Evolutionary conservation across 768 basidiomycete species (phyloP), one percentile per base, ranked within the genome.

Genomic region (Panaeolus papilionaceus): DNA sequence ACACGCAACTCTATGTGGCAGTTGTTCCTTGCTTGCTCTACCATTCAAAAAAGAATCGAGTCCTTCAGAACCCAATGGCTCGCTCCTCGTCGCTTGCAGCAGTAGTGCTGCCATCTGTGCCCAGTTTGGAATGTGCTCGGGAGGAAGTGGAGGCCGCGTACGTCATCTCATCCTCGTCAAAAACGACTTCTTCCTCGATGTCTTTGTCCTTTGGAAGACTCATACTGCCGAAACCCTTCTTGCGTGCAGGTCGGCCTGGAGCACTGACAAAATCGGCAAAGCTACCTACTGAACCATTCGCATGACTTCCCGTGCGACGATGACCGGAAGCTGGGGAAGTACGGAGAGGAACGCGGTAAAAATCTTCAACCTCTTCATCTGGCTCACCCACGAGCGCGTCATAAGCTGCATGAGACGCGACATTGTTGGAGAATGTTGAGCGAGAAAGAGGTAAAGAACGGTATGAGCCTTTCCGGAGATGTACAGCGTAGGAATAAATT

Each of bases 401-500:
- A 63, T 85, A 83, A 26, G 81, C 76, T 28, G 78, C 72, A 67
- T 75, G 71, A 63, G 78, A 75, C 51, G 78, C 75, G 3, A 71
- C 72, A 47, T 77, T 58, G 63, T 76, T 67, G 65, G 77, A 39
- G 68, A 77, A 38, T 65, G 79, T 75, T 66, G 84, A 78, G 62
- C 86, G 86, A 18, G 83, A 82, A 63, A 84, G 81, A 12, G 93
- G 90, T 51, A 99, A 88, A 14, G 90, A 82, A 70, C 93, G 92
- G 75, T 96, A 98, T 26, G 94, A 92, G 58, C 95, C 94, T 73
- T 92, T 92, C 54, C 96, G 93, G 64, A 99, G 90, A 77, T 98
- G 98, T 2, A 88, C 83, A 3, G 95, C 96, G 77, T 93, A 98
- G 14, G 97, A 98, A 79, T 99, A 99, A 38, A 99, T 81, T 66